A percentile compares a stretch with the other conserved stretches of the same genome.
phyloP scores from a whole-genome alignment of 768 basidiomycete genomes.

The Hirschioporus abietinus region DNA sequence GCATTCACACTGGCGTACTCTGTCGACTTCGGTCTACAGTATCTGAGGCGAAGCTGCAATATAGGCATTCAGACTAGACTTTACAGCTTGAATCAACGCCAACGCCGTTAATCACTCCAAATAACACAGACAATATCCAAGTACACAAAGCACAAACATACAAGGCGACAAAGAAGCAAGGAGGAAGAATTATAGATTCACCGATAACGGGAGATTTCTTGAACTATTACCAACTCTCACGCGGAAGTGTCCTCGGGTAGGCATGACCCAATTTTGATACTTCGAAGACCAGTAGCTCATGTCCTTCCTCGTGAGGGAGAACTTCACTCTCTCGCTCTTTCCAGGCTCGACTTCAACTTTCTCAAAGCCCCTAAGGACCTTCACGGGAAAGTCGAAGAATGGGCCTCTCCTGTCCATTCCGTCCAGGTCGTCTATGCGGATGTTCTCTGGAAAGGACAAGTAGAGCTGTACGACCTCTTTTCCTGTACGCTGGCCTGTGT shows the following conservation, averaged over 20 bases:
- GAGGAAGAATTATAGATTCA: neutral
- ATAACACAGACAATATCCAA: neutral
- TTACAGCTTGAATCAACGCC: too few relatives aligned
- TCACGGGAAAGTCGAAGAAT: constrained; percentile 16
- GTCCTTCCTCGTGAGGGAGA: constrained; percentile 16
- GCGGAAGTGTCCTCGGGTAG: constrained; percentile 24
- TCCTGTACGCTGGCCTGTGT: constrained; percentile 23
- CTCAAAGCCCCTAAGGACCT: constrained; percentile 23
- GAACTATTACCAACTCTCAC: constrained; percentile 27
- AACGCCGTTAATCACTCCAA: neutral
- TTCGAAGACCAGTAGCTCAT: constrained; percentile 28
- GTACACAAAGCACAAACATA: neutral
- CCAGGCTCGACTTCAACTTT: constrained; percentile 14
- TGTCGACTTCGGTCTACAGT: too few relatives aligned
- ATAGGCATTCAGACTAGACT: too few relatives aligned
- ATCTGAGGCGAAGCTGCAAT: too few relatives aligned
- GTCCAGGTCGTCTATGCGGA: neutral
- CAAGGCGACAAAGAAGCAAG: neutral
- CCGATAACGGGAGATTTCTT: constrained; percentile 12
- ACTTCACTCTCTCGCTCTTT: constrained; percentile 11
- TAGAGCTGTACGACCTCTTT: constrained; percentile 26
- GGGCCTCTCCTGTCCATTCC: neutral
- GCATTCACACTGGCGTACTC: too few relatives aligned
- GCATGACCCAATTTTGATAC: constrained; percentile 27
- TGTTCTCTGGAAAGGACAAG: neutral